phyloP scores from a whole-genome alignment of 2,329 filamentous ascomycete species.

The Trematosphaeria pertusa region DNA sequence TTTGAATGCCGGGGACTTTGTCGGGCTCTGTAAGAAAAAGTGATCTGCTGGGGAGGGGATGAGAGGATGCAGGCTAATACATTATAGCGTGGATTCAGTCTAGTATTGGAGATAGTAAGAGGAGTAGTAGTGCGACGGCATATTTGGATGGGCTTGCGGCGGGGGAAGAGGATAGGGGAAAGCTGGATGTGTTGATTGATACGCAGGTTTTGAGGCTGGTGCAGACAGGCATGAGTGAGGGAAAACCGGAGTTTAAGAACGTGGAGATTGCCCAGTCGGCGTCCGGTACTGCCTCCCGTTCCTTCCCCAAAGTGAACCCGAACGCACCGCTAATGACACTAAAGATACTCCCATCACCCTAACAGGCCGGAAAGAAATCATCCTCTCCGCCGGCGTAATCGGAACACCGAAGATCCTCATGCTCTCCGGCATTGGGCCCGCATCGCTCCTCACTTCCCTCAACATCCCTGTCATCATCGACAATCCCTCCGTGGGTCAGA shows the following conservation, averaged over 20 bases:
- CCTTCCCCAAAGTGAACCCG: not conserved
- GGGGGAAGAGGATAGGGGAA: too few species aligned
- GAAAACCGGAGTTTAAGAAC: not conserved
- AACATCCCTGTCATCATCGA: conserved; percentile 61
- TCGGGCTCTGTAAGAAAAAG: too few species aligned
- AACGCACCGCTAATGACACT: not conserved
- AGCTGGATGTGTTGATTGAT: too few species aligned
- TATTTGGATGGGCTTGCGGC: too few species aligned
- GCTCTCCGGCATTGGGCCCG: conserved; percentile 65
- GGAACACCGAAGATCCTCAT: conserved; percentile 68
- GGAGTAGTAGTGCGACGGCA: too few species aligned
- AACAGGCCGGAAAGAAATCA: conserved; percentile 9
- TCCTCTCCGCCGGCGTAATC: conserved; percentile 55
- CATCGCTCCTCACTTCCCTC: conserved; percentile 57
- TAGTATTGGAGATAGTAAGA: too few species aligned
- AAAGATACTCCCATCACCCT: not conserved
- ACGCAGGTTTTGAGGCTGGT: not conserved
- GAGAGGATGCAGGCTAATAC: too few species aligned
- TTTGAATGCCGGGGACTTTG: too few species aligned
- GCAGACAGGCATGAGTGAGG: not conserved
- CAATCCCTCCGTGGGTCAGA: conserved; percentile 55
- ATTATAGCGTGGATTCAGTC: too few species aligned
- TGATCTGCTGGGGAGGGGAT: too few species aligned
- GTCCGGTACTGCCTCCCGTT: not conserved
- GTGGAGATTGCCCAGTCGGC: not conserved